Evolutionary conservation across 2,329 filamentous ascomycete genomes (phyloP), one percentile per base, ranked within the genome.

Genomic region (Fusarium verrucosum): DNA sequence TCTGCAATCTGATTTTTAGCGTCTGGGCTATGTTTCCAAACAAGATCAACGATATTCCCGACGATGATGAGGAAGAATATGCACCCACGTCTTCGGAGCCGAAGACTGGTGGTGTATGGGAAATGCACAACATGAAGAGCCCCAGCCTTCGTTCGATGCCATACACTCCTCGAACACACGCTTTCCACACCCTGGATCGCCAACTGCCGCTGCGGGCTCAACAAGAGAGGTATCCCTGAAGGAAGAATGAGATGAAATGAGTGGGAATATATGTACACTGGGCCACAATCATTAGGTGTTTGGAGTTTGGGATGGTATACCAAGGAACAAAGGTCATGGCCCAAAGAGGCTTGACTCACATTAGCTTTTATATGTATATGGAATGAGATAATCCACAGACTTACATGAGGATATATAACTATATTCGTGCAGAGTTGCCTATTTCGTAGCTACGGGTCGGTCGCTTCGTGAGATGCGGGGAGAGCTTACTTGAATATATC

Each of bases 131-230:
- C 62, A 82, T 86, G 69, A 75, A 73, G 60, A 69, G 71, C 2
- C 77, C 79, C 2, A 72, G 70, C 11, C 66, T 52, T 22, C 66
- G 63, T 30, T 65, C 68, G 14, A 65, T 80, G 64, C 85, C 86
- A 0, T 90, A 83, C 64, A 91, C 88, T 8, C 89, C 88, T 7
- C 77, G 89, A 65, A 91, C 89, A 16, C 82, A 86, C 73, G 89
- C 89, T 2, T 91, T 91, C 73, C 82, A 90, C 70, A 83, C 84
- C 13, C 78, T 89, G 43, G 85, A 89, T 62, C 77, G 86, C 53
- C 83, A 84, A 69, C 73, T 88, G 57, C 85, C 86, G 4, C 72
- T 86, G 43, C 79, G 83, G 49, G 68, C 75, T 23, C 70, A 79
- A 33, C 70, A 70, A 35, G 44, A 42, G n/a, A 64, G 66, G 35